Evolutionary conservation across 257 asterid species (phyloP), one percentile per base, ranked within the genome.

Genomic region (Cynanchum wilfordii): DNA sequence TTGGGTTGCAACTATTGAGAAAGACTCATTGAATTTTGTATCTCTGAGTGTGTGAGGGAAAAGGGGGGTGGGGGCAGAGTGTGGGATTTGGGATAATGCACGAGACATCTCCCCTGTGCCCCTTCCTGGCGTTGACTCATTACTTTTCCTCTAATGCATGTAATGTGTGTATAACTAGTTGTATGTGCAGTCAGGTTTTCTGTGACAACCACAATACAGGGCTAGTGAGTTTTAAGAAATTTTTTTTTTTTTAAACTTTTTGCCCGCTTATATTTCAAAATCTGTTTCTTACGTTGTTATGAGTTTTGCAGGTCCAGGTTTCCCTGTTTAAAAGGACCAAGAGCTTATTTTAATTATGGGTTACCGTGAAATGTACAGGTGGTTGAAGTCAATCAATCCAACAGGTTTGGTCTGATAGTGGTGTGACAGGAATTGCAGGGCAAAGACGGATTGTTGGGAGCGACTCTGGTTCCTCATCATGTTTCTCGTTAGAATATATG

Each of bases 241-340:
- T 67, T 70, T 74, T 78, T 49, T 11, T n/a, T 52, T 71, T 42
- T 22, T n/a, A n/a, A n/a, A n/a, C 4, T 20, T 22, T 52, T 58
- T 24, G 19, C 52, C 57, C 16, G 42, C 9, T 22, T 20, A 20
- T 17, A 2, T 63, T 25, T 17, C 19, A 66, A 54, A 65, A 33
- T 78, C 57, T 25, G 68, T 42, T 57, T 63, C 89, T 92, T 84
- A 90, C 87, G 77, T 19, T 64, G 71, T 79, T 57, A 78, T 66
- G 70, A 92, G 96, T 90, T 87, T 88, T 92, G 98, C 98, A 93
- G 98, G 95, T 87, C 84, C 98, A 90, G 97, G 96, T 79, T 80
- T 78, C 86, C 92, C 89, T 88, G 97, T 87, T 77, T 83, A 70
- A 51, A 78, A 71, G 70, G 87, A 79, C 77, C 64, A 70, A 74